phyloP scores from a whole-genome alignment of 2,329 filamentous ascomycete genomes.

The Neoascochyta sp. region DNA sequence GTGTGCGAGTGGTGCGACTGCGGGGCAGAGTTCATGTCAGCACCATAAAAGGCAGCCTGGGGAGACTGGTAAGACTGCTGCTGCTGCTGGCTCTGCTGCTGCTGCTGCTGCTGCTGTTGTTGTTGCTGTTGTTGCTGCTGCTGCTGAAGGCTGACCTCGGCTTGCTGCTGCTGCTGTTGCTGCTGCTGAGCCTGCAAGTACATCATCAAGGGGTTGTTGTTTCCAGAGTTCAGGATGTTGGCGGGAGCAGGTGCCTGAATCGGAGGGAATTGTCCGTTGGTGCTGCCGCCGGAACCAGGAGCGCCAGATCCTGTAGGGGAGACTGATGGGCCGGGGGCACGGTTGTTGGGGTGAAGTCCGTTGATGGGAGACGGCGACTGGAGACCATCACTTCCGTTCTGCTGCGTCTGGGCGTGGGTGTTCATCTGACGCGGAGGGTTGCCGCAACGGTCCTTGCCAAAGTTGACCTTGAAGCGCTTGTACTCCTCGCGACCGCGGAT shows the following conservation, averaged over 20 bases:
- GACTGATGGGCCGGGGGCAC: slow-evolving; percentile 54
- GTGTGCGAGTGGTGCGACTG: slow-evolving; percentile 59
- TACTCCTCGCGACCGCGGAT: slow-evolving; percentile 94
- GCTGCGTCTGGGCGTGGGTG: slow-evolving; percentile 58
- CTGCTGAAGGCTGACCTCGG: slow-evolving; percentile 35
- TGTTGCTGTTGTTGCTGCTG: slow-evolving; percentile 24
- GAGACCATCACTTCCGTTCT: slow-evolving; percentile 59
- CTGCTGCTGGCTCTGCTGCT: slow-evolving; percentile 49
- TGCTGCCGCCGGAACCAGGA: slow-evolving; percentile 52
- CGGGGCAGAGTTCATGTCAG: slow-evolving; percentile 59
- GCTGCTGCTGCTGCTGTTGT: slow-evolving; percentile 25
- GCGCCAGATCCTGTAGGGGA: slow-evolving; percentile 58
- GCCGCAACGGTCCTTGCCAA: slow-evolving; percentile 96
- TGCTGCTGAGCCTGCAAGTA: slow-evolving; percentile 71
- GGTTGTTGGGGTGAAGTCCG: slow-evolving; percentile 53
- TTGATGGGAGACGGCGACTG: slow-evolving; percentile 57
- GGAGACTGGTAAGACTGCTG: slow-evolving; percentile 69
- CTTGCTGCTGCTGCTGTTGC: slow-evolving; percentile 45
- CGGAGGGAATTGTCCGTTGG: slow-evolving; percentile 58
- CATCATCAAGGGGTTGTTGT: slow-evolving; percentile 86
- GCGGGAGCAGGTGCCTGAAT: slow-evolving; percentile 63
- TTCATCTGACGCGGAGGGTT: slow-evolving; percentile 86
- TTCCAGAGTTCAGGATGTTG: slow-evolving; percentile 71
- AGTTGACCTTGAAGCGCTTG: slow-evolving; percentile 98
- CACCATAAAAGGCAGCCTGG: slow-evolving; percentile 75